phyloP scores from a whole-genome alignment of 2,329 filamentous ascomycete genomes.

The Neobulgaria alba region DNA sequence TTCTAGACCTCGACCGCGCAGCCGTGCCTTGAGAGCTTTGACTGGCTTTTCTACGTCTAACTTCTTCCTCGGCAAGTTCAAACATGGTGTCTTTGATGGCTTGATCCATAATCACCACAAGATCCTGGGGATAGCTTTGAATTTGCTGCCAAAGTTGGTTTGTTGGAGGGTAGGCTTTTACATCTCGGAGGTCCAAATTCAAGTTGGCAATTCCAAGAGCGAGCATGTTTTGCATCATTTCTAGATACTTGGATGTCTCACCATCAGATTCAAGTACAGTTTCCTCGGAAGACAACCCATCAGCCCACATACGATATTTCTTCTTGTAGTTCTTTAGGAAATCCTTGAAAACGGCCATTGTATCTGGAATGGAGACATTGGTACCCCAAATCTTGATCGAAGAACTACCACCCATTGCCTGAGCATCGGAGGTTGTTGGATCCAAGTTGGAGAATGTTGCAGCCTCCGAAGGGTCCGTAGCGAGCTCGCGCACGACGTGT shows the following conservation, averaged over 20 bases:
- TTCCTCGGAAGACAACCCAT: slow-evolving; percentile 73
- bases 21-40: slow-evolving; percentile 44
- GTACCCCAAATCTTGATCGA: slow-evolving; percentile 92
- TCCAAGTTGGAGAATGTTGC: slow-evolving; percentile 56
- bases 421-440: slow-evolving; percentile 85
- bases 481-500: slow-evolving; percentile 47
- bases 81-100: slow-evolving; percentile 88
- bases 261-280: slow-evolving; percentile 61
- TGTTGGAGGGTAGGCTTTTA: slow-evolving; percentile 88
- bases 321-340: slow-evolving; percentile 86
- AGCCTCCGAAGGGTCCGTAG: slow-evolving; percentile 45
- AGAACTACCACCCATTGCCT: slow-evolving; percentile 72
- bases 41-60: slow-evolving; percentile 56
- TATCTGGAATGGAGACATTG: slow-evolving; percentile 88
- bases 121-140: slow-evolving; percentile 89
- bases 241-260: slow-evolving; percentile 73
- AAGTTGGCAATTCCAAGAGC: slow-evolving; percentile 75
- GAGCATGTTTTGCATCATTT: slow-evolving; percentile 84
- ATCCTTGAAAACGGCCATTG: slow-evolving; percentile 78
- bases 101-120: slow-evolving; percentile 94
- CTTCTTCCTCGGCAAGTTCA: slow-evolving; percentile 75
- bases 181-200: slow-evolving; percentile 80
- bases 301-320: slow-evolving; percentile 88
- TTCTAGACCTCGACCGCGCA: slow-evolving; percentile 38
- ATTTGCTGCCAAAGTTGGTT: slow-evolving; percentile 93